Percentiles rank a stretch among this genome's conserved stretches.
These are phyloP conservation scores for Anthracocystis panici-leucophaei DNA, from an alignment of 1,284 basidiomycete genomes.

Conservation along the genomic window DNA sequence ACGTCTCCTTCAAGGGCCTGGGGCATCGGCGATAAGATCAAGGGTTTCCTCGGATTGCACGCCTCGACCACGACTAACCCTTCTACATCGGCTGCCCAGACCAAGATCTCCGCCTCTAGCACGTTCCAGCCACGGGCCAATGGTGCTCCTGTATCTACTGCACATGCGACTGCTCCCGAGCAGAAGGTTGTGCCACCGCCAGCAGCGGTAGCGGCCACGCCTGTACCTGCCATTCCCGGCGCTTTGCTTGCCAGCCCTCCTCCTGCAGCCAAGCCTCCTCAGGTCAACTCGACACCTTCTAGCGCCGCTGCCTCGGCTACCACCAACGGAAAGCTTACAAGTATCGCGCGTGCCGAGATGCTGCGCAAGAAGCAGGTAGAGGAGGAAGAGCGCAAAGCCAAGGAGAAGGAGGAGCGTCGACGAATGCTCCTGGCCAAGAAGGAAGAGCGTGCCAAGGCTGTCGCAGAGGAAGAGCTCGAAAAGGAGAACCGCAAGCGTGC, in stretches of 20 bases:
- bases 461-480: constrained; percentile 44
- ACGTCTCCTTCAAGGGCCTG: constrained; percentile 40
- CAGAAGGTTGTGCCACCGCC: constrained; percentile 12
- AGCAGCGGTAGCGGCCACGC: background rate
- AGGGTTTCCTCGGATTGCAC: constrained; percentile 57
- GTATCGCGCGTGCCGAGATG: constrained; percentile 52
- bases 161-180: constrained; percentile 3
- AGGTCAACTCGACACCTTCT: constrained; percentile 34
- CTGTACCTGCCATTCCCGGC: constrained; percentile 29
- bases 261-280: constrained; percentile 21
- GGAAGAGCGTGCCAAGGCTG: constrained; percentile 45
- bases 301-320: constrained; percentile 17
- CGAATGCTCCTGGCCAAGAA: constrained; percentile 48
- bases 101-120: constrained; percentile 40
- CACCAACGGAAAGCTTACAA: constrained; percentile 44
- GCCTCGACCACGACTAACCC: constrained; percentile 31
- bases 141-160: constrained; percentile 10
- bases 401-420: constrained; percentile 54
- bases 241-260: constrained; percentile 42
- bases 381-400: constrained; percentile 53
- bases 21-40: constrained; percentile 59
- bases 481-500: constrained; percentile 48
- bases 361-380: constrained; percentile 54
- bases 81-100: constrained; percentile 27
- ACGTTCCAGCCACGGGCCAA: constrained; percentile 37